Percentiles rank a stretch among this genome's conserved stretches.
Conservation (phyloP, 176 grass and related monocot species). For the Tillandsia fasciculata region DNA sequence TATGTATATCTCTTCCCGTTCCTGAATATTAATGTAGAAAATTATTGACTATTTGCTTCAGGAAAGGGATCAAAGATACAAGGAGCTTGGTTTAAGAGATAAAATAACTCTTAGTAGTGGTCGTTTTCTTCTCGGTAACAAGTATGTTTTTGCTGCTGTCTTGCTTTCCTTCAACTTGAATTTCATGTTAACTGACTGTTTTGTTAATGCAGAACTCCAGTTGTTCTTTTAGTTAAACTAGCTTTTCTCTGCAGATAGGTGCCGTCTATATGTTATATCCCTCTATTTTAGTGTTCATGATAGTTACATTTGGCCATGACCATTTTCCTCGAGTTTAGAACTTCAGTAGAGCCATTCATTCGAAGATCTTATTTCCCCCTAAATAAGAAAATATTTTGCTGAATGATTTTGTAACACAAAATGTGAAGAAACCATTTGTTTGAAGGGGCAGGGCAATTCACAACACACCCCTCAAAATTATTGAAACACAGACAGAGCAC, state of each 20-base stretch:
- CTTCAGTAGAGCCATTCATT: no score
- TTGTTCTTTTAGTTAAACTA: slow-evolving; percentile 4
- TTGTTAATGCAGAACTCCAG: background rate
- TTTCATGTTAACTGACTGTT: slow-evolving; percentile 12
- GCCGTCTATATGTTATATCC: background rate
- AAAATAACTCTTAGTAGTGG: slow-evolving; percentile 99
- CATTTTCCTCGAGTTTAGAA: no score
- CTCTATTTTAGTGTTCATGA: background rate
- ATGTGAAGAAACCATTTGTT: no score
- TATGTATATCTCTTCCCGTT: slow-evolving; percentile 2
- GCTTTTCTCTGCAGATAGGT: background rate
- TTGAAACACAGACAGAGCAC: no score
- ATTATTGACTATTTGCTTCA: slow-evolving; percentile 14
- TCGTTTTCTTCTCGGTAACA: slow-evolving; percentile 99
- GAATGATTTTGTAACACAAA: no score
- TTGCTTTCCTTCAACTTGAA: background rate
- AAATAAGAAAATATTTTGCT: no score
- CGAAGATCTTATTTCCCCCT: no score
- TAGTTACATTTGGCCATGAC: no score
- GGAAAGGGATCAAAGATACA: slow-evolving; percentile 99
- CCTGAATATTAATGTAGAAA: background rate
- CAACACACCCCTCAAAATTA: no score
- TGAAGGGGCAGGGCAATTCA: no score
- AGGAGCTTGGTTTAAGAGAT: slow-evolving; percentile 97
- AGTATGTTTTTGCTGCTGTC: slow-evolving; percentile 44